Conservation (phyloP, 352 stramenopile genomes). For the Globisporangium rhizosaccharum region DNA sequence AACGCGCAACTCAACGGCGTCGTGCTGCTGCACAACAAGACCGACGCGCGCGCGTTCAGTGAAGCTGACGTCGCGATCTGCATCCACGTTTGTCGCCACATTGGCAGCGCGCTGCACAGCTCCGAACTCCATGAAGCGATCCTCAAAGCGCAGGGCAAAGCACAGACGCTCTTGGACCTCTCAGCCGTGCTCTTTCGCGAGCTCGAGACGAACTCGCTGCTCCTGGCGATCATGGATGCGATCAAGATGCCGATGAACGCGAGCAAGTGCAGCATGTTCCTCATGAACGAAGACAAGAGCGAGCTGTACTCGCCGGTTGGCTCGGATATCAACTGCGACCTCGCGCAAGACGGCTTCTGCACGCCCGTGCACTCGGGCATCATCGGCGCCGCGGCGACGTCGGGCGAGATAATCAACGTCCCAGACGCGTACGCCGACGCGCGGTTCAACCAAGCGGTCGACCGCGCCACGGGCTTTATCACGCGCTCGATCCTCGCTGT, state of each 20-base stretch:
- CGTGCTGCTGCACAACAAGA: conserved; percentile 45
- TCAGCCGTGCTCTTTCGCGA: conserved; percentile 62
- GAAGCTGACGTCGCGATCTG: conserved; percentile 55
- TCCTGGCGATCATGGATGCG: conserved; percentile 47
- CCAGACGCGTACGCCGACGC: conserved; percentile 59
- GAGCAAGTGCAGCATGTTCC: conserved; percentile 60
- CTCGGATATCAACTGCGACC: conserved; percentile 36
- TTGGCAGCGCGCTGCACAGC: conserved; percentile 48
- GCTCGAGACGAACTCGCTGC: conserved; percentile 49
- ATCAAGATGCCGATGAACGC: conserved; percentile 47
- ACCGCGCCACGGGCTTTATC: conserved; percentile 55
- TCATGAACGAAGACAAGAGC: conserved; percentile 48
- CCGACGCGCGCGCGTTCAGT: conserved; percentile 27
- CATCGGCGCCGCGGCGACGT: conserved; percentile 53
- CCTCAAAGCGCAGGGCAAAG: conserved; percentile 52
- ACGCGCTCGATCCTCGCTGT: conserved; percentile 75
- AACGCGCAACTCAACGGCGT: conserved; percentile 50
- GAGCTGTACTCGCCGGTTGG: conserved; percentile 52
- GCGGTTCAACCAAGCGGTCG: conserved; percentile 61
- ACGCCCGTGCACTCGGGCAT: conserved; percentile 49
- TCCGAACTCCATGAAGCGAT: conserved; percentile 55
- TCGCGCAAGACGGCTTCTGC: conserved; percentile 38
- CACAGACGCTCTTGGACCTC: conserved; percentile 57
- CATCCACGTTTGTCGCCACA: conserved; percentile 42
- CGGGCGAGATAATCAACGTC: conserved; percentile 72